Evolutionary conservation across 2,329 filamentous ascomycete genomes (phyloP).

Genomic region (Grosmannia serpens): DNA sequence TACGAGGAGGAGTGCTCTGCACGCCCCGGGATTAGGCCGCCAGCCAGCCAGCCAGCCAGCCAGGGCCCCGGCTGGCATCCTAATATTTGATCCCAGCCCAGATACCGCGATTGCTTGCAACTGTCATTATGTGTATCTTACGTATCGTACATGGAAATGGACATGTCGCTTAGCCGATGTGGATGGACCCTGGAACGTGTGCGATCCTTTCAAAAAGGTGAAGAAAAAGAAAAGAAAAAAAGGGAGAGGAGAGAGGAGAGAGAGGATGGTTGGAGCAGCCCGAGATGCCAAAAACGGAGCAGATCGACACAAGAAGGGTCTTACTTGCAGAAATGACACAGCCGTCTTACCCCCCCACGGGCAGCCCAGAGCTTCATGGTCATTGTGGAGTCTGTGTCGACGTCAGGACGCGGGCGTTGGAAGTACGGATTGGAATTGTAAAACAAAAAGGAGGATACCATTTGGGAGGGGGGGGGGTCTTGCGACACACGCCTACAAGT

Average conservation of each 20-base stretch:
- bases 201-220: not conserved
- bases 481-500: not conserved
- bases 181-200: not conserved
- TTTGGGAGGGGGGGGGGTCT: too few relatives aligned
- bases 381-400: not conserved
- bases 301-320: not conserved
- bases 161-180: not conserved
- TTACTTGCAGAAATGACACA: not conserved
- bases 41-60: too few relatives aligned
- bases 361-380: not conserved
- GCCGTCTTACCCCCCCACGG: not conserved
- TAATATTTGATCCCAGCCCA: too few relatives aligned
- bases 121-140: not conserved
- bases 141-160: not conserved
- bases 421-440: not conserved
- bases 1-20: not conserved
- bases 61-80: not conserved
- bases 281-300: not conserved
- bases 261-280: not conserved
- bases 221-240: not conserved
- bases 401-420: not conserved
- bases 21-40: not conserved
- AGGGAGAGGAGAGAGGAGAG: not conserved
- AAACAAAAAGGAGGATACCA: not conserved
- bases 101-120: not conserved